Conservation (phyloP, 73 alveolate genomes). For the Tetrahymena borealis region DNA sequence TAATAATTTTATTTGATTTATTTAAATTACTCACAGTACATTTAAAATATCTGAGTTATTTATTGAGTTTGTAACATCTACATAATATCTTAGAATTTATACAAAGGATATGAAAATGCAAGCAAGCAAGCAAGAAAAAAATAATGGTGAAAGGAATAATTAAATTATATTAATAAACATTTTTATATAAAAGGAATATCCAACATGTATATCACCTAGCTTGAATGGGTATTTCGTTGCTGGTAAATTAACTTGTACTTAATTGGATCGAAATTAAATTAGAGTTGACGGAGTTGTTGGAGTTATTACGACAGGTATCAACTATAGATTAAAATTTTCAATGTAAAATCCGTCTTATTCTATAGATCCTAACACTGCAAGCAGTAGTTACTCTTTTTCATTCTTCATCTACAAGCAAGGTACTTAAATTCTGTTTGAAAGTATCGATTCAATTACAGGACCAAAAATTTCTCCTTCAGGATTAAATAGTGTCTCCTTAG, state of each 20-base stretch:
- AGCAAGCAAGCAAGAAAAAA: too few species aligned
- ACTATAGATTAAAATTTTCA: constrained; percentile 8
- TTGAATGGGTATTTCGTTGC: constrained; percentile 8
- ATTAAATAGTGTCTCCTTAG: constrained; percentile 17
- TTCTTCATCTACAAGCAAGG: constrained; percentile 11
- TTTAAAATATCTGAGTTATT: too few species aligned
- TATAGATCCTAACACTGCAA: constrained; percentile 2
- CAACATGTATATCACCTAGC: background rate
- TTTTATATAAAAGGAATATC: background rate
- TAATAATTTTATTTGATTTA: too few species aligned
- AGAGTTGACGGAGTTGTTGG: constrained; percentile 28
- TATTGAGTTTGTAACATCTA: too few species aligned
- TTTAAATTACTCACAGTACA: too few species aligned
- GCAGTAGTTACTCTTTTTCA: background rate
- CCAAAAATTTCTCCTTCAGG: constrained; percentile 14
- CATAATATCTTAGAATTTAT: too few species aligned
- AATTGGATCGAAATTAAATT: background rate
- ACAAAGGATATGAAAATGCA: too few species aligned
- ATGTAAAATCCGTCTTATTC: constrained; percentile 41
- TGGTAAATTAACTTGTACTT: constrained; percentile 20
- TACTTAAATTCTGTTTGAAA: constrained; percentile 31
- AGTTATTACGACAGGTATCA: background rate
- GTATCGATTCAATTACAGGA: constrained; percentile 11
- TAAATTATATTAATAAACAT: too few species aligned
- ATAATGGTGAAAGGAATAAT: background rate